Base-by-base conservation (phyloP, 2,329 filamentous ascomycete genomes). In the Samsoniella hepiali region DNA sequence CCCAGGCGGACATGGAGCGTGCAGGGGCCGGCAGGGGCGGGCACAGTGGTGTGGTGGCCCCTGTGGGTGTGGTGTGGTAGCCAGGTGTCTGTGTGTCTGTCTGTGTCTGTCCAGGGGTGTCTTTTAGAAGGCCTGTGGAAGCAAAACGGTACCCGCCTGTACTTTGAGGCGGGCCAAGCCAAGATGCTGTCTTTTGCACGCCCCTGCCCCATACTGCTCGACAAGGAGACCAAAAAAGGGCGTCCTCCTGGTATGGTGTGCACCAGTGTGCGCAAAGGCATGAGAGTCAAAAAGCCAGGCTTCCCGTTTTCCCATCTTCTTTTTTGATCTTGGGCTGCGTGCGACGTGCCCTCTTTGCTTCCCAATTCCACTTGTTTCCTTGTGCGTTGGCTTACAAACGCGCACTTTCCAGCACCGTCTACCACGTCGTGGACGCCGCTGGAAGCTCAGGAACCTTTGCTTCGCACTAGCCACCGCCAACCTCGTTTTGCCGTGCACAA, bases 401-500 rank as follows among this genome's bases (percentile, higher is more conserved):
- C 42, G 29, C 32, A 58, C 31, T 34, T 58, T 58, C 55, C 31
- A 58, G 31, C 7, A 58, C 17, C 40, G 3, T 2, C 55, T 58
- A 45, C n/a, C 31, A 45, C 4, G 36, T 11, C 54, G n/a, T 45
- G 13, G 38, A 36, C 55, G 27, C 27, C 38, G 54, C 54, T 32
- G 17, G 38, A 57, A 57, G 36, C 54, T 7, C 27, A 15, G 38
- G 55, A 47, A 47, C 55, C 29, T 58, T 58, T 47, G 29, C 55
- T 15, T 11, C 27, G 9, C 38, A 29, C 38, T 22, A 47, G 29
- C 54, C 55, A 47, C 55, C 11, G 15, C 55, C 29, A 58, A 22
- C 55, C 42, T 58, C 40, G 17, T 15, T 32, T 58, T 47, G 42
- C 29, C 31, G 40, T 29, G 55, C 55, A 58, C 55, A 58, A 58